These are phyloP conservation scores for Zymoseptoria passerinii DNA, from an alignment of 2,329 filamentous ascomycete species.

Conservation along the genomic window DNA sequence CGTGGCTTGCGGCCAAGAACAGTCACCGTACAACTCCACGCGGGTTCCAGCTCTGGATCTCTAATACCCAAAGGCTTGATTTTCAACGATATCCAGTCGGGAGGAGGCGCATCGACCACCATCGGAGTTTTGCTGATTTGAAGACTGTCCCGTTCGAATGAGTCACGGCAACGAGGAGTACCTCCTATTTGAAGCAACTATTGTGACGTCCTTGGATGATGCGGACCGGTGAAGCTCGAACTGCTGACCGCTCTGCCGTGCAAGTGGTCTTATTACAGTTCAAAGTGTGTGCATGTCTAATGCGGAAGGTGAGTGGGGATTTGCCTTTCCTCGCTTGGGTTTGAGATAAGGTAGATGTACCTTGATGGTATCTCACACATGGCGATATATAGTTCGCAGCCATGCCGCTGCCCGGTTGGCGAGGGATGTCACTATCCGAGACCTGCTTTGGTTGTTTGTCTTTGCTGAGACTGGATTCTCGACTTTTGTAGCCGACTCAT, in stretches of 20 bases:
- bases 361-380: background rate
- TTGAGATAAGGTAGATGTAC: background rate
- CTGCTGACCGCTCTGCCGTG: background rate
- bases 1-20: background rate
- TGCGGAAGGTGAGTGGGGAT: background rate
- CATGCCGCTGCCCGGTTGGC: background rate
- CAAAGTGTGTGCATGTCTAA: background rate
- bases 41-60: background rate
- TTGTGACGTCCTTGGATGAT: background rate
- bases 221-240: background rate
- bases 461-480: background rate
- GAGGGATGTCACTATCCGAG: background rate
- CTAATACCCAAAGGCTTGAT: background rate
- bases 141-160: background rate
- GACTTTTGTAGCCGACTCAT: background rate
- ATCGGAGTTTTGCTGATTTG: background rate
- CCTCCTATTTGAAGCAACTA: background rate
- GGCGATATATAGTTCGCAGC: background rate
- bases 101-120: background rate
- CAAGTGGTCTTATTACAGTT: background rate
- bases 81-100: background rate
- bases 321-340: background rate
- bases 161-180: background rate
- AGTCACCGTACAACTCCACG: background rate
- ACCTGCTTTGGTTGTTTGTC: background rate